Base-by-base conservation (phyloP, 2,329 filamentous ascomycete species). In the Lasiodiplodia gonubiensis region DNA sequence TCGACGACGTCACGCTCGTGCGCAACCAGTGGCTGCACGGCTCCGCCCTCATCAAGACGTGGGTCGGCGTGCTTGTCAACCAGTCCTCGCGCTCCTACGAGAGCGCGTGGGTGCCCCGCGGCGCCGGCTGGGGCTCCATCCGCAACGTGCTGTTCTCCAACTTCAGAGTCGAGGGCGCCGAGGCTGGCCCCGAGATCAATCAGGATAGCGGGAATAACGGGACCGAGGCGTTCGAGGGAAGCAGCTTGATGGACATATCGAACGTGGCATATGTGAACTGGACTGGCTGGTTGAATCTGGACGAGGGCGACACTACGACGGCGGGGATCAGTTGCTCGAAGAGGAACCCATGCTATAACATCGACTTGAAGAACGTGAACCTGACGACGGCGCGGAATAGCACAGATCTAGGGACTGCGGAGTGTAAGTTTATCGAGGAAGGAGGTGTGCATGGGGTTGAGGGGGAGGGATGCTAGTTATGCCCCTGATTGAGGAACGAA, bases 11-110 rank as follows among this genome's bases (percentile, higher is more conserved):
- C 79, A 78, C 52, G 11, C 79, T 85, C 64, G 72, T 82, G 30
- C 80, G 77, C 16, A 76, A 81, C 71, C 75, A 81, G 18, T 80
- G 84, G 68, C 82, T 84, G 77, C 76, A 82, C 65, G 81, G 83
- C 68, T 75, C 76, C 16, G 84, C 82, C 0, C 86, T 86, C 70
- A 85, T 88, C 73, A 88, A 87, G 71, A 87, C 85, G 0, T 88
- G 84, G 83, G 78, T 86, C 4, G 85, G 86, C 4, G 80, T 76
- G 1, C 78, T 81, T 2, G 79, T 83, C 0, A 78, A 79, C 0
- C 82, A 86, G 69, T 27, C 68, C 4, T 23, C 67, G 8, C 37
- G 48, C 48, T 4, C 14, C 7, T 87, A 87, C 70, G 85, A 88
- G 70, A 82, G 77, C 64, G 83, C 76, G 8, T 80, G 78, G 23